These are phyloP conservation scores for Raffaelea arxii DNA, from an alignment of 2,329 filamentous ascomycete genomes.

Conservation along the genomic window DNA sequence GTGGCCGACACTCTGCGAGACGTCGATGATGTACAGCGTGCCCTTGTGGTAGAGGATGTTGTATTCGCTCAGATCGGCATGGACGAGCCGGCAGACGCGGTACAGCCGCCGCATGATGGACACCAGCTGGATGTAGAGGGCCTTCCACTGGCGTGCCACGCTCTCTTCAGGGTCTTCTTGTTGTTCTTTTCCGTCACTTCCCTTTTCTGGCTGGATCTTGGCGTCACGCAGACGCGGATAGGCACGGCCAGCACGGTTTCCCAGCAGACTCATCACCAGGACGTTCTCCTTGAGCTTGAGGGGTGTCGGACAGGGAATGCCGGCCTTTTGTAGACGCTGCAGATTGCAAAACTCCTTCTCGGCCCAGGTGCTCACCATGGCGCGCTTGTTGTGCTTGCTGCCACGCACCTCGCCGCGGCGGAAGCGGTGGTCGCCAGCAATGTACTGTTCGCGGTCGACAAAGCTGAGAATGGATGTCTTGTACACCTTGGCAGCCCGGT, in stretches of 20 bases:
- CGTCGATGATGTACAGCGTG: conserved; percentile 88
- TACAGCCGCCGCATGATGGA: conserved; percentile 89
- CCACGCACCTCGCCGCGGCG: conserved; percentile 85
- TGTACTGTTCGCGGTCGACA: conserved; percentile 95
- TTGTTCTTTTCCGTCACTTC: not conserved
- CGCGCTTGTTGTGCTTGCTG: conserved; percentile 84
- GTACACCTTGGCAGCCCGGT: conserved; percentile 95
- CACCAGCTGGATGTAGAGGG: conserved; percentile 73
- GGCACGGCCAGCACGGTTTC: conserved; percentile 75
- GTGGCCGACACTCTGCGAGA: conserved; percentile 94
- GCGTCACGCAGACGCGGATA: conserved; percentile 85
- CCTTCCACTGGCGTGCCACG: conserved; percentile 53
- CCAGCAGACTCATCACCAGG: conserved; percentile 87
- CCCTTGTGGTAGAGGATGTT: conserved; percentile 84
- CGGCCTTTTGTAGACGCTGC: conserved; percentile 69
- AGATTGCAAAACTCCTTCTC: conserved; percentile 98
- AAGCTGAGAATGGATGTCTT: conserved; percentile 97
- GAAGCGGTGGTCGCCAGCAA: conserved; percentile 89
- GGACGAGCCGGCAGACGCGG: conserved; percentile 82
- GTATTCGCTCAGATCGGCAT: conserved; percentile 97
- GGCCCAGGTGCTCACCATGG: conserved; percentile 98
- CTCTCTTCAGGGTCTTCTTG: conserved; percentile 50
- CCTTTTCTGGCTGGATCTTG: conserved; percentile 38
- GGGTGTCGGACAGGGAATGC: conserved; percentile 85
- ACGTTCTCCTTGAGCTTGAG: conserved; percentile 88